Percentiles rank a stretch among this genome's conserved stretches.
These are phyloP conservation scores for Backusella morwellensis DNA, from an alignment of 192 early-diverging fungal genomes.

Conservation along the genomic window DNA sequence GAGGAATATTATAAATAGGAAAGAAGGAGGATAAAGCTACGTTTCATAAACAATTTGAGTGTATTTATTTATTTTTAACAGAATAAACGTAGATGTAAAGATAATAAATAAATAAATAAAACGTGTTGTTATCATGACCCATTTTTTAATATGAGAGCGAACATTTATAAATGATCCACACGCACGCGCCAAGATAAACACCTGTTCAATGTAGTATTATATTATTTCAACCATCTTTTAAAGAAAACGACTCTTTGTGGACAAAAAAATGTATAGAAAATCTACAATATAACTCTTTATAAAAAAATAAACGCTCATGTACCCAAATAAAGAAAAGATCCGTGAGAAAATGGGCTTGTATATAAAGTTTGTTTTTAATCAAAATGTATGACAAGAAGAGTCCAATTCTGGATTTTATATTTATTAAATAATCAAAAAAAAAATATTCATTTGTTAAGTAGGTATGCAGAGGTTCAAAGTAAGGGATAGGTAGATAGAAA, in stretches of 20 bases:
- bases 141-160: background rate
- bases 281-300: background rate
- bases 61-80: background rate
- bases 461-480: background rate
- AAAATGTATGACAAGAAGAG: background rate
- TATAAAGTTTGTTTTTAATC: constrained; percentile 7
- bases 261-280: background rate
- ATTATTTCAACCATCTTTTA: background rate
- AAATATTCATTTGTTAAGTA: background rate
- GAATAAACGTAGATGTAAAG: background rate
- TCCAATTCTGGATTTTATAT: background rate
- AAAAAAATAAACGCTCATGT: background rate
- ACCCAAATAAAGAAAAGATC: constrained; percentile 2
- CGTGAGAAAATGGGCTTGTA: background rate
- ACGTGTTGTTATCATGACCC: background rate
- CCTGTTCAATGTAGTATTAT: background rate
- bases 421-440: background rate
- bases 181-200: background rate
- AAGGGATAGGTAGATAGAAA: background rate
- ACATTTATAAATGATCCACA: background rate
- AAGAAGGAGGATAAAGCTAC: background rate
- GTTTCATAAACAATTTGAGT: background rate
- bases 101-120: background rate
- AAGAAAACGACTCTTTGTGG: background rate
- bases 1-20: background rate